Evolutionary conservation across 192 early-diverging fungal species (phyloP).

Genomic region (Gaertneriomyces semiglobifer): DNA sequence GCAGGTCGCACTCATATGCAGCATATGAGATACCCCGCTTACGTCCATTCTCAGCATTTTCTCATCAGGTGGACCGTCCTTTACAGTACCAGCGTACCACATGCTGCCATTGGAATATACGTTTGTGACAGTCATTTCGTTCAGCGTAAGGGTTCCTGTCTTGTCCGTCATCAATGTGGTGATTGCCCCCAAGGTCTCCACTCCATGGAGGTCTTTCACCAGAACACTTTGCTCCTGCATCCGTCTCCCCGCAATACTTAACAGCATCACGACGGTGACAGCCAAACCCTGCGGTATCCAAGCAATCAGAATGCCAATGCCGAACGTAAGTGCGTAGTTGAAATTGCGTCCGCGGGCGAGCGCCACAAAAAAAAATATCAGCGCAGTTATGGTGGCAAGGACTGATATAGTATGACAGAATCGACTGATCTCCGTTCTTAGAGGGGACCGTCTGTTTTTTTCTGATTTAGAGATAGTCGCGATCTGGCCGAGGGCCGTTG

Average conservation of each 20-base stretch:
- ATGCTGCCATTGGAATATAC: slow-evolving; percentile 40
- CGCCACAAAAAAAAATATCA: slow-evolving; percentile 48
- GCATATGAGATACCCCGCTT: slow-evolving; percentile 62
- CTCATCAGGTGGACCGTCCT: slow-evolving; percentile 16
- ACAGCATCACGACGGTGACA: slow-evolving; percentile 54
- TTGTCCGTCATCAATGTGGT: slow-evolving; percentile 70
- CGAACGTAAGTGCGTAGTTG: slow-evolving; percentile 46
- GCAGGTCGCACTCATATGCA: slow-evolving; percentile 74
- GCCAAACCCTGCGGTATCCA: slow-evolving; percentile 62
- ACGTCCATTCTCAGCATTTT: slow-evolving; percentile 36
- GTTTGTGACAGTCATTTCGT: slow-evolving; percentile 53
- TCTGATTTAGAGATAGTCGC: slow-evolving; percentile 37
- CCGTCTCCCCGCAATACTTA: slow-evolving; percentile 47
- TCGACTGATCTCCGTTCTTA: slow-evolving; percentile 45
- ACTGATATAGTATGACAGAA: slow-evolving; percentile 50
- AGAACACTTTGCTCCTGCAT: slow-evolving; percentile 56
- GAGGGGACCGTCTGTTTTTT: slow-evolving; percentile 34
- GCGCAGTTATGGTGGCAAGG: slow-evolving; percentile 43
- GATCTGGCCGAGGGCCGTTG: slow-evolving; percentile 51
- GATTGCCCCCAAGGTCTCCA: slow-evolving; percentile 62
- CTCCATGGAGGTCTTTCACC: slow-evolving; percentile 61
- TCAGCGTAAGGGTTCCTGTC: slow-evolving; percentile 68
- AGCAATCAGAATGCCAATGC: slow-evolving; percentile 55
- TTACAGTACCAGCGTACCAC: slow-evolving; percentile 21
- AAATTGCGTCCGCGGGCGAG: slow-evolving; percentile 38